Base-by-base conservation (phyloP, 495 filamentous ascomycete species). In the Letharia columbiana region DNA sequence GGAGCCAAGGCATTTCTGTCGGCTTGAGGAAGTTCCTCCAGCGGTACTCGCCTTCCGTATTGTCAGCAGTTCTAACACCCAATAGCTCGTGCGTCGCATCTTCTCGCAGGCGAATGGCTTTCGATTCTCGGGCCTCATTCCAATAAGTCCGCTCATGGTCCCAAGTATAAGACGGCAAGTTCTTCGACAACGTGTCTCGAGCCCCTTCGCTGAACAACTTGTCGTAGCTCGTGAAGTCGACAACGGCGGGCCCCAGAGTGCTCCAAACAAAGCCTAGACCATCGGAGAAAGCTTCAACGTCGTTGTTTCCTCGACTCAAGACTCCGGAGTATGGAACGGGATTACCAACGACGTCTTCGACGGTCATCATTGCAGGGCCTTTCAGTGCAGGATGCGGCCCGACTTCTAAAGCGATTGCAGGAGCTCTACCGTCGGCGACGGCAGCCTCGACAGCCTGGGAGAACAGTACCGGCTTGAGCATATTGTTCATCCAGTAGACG, bases 321-420 rank as follows among this genome's bases (percentile, higher is more conserved):
- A 76, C 64, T 2, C 78, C 77, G 0, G 69, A 65, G 61, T 85
- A 84, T 0, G 78, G 76, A 10, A 80, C 64, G 44, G 13, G 56
- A 12, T 6, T 60, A 17, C 0, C 69, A 23, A 81, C 66, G 0
- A 70, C 37, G 10, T 73, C 72, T 64, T 77, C 70, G 9, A 81
- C 75, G 1, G 71, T 83, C 63, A 82, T 72, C 9, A 69, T 68
- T 3, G 76, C 75, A 11, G 84, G 82, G 0, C 79, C 78, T 61
- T 78, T 80, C 3, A 87, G 74, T 9, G 80, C 76, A 2, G 84
- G 78, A 65, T 86, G 84, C 0, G 85, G 85, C 2, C 84, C 80
- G 3, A 86, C 71, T 0, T 74, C 76, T 40, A 87, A 78, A 0
- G 83, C 83, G 50, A 72, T 78, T 0, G 71, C 61, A 23, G 86